Conservation (phyloP, 2,329 filamentous ascomycete genomes). For the Colletotrichum sp. region DNA sequence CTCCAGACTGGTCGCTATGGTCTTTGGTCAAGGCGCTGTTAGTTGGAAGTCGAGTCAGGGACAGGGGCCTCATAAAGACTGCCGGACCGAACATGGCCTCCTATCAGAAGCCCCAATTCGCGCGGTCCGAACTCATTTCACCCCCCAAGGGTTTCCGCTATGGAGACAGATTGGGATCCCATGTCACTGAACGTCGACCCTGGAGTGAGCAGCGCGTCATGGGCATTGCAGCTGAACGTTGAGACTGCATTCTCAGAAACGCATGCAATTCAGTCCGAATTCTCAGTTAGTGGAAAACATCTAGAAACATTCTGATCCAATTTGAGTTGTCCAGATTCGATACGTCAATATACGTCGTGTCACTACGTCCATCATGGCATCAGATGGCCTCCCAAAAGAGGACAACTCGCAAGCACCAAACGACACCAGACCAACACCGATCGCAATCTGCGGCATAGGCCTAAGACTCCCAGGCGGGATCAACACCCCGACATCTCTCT, state of each 20-base stretch:
- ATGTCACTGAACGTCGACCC: neutral
- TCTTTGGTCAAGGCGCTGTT: neutral
- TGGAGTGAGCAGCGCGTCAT: neutral
- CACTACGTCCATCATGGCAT: neutral
- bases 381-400: neutral
- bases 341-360: neutral
- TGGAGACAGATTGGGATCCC: neutral
- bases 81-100: neutral
- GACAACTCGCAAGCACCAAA: neutral
- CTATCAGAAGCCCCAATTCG: neutral
- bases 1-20: neutral
- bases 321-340: neutral
- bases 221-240: neutral
- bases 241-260: neutral
- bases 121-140: neutral
- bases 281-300: neutral
- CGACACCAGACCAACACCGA: neutral
- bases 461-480: constrained; percentile 11
- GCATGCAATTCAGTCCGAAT: neutral
- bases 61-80: neutral
- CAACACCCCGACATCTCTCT: neutral
- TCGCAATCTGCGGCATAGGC: constrained; percentile 17
- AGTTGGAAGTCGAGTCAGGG: neutral
- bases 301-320: neutral
- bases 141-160: neutral